These are phyloP conservation scores for Thinopyrum elongatum DNA, from an alignment of 176 grass and related monocot species.

Conservation along the genomic window DNA sequence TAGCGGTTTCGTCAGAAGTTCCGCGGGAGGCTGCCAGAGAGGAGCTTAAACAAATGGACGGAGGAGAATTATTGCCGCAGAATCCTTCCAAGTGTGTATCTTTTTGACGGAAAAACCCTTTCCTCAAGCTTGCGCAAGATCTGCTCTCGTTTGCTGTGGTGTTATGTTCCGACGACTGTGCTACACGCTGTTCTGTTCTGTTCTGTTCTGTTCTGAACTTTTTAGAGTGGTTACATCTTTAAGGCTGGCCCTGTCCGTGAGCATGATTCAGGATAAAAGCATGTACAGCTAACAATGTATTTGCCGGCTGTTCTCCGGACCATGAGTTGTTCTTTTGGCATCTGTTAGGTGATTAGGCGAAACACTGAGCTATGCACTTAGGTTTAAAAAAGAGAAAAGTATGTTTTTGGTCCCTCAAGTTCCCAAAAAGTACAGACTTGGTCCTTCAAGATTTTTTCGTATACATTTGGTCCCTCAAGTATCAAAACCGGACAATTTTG, in stretches of 20 bases:
- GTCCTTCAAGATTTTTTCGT: too few species aligned
- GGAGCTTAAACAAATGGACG: conserved; percentile 26
- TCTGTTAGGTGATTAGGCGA: not conserved
- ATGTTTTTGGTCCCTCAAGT: too few species aligned
- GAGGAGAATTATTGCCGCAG: conserved; percentile 22
- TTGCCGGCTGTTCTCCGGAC: conserved; percentile 43
- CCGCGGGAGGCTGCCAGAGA: not conserved
- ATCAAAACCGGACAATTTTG: too few species aligned
- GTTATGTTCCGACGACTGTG: conserved; percentile 11
- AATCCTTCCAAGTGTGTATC: conserved; percentile 26
- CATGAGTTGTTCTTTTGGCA: conserved; percentile 26
- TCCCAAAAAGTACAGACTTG: too few species aligned
- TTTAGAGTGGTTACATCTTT: conserved; percentile 12
- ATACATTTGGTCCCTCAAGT: too few species aligned
- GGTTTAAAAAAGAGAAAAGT: too few species aligned
- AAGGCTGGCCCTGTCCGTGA: not conserved
- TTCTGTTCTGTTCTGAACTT: conserved; percentile 22
- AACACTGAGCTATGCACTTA: not conserved
- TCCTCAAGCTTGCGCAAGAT: conserved; percentile 2
- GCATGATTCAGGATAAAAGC: conserved; percentile 23
- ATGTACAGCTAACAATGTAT: conserved; percentile 17
- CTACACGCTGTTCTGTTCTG: conserved; percentile 15
- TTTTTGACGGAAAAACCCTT: conserved; percentile 16
- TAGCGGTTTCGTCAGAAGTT: not conserved
- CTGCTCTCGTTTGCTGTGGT: not conserved